Evolutionary conservation across 495 filamentous ascomycete genomes (phyloP).

Genomic region (Hypoxylon lenormandii): DNA sequence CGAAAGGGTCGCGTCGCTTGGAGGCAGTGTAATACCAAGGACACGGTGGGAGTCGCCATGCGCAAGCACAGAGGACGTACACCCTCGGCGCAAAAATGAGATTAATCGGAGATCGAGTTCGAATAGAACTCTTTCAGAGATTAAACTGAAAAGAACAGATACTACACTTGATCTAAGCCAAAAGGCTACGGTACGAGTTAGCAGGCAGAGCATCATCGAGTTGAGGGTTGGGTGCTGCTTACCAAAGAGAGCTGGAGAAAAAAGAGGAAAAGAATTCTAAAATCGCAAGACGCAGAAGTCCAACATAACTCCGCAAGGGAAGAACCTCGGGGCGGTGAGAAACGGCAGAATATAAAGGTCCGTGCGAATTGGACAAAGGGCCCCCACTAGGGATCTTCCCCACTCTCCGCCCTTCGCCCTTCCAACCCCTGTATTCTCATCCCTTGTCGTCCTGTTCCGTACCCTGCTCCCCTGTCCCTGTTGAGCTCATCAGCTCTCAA

Average conservation of each 20-base stretch:
- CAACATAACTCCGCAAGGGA: not conserved
- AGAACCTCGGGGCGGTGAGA: not conserved
- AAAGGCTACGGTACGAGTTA: slow-evolving; percentile 59
- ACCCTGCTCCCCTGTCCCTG: too few relatives aligned
- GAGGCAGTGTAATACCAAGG: too few relatives aligned
- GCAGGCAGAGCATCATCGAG: too few relatives aligned
- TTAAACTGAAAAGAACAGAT: slow-evolving; percentile 99
- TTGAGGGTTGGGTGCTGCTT: too few relatives aligned
- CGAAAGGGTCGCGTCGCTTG: not conserved
- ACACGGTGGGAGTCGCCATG: not conserved
- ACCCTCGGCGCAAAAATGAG: not conserved
- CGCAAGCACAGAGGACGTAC: not conserved
- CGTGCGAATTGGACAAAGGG: not conserved
- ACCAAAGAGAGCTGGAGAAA: not conserved
- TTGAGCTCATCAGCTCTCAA: too few relatives aligned
- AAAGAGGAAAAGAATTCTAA: slow-evolving; percentile 5
- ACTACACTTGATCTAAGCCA: slow-evolving; percentile 99
- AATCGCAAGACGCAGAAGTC: not conserved
- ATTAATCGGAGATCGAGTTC: not conserved
- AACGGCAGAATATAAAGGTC: not conserved
- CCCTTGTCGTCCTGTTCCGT: too few relatives aligned
- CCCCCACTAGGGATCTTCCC: not conserved
- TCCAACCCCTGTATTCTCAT: slow-evolving; percentile 12
- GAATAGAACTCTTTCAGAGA: slow-evolving; percentile 65
- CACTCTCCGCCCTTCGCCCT: not conserved